Percentiles rank a stretch among this genome's conserved stretches.
These are phyloP conservation scores for Xylaria sp. DNA, from an alignment of 2,329 filamentous ascomycete species.

Conservation along the genomic window DNA sequence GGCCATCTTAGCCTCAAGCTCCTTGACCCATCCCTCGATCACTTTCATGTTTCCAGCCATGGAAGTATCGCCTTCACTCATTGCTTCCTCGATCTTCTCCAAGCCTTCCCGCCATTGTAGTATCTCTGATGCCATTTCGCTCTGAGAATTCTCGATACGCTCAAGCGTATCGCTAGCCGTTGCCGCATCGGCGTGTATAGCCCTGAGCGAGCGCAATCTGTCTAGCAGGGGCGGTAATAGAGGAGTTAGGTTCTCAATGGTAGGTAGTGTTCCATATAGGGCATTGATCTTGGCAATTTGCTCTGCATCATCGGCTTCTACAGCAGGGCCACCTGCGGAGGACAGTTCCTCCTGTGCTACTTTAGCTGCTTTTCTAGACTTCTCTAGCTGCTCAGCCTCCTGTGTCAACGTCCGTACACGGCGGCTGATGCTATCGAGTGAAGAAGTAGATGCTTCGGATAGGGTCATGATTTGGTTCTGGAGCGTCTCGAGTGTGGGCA, in stretches of 20 bases:
- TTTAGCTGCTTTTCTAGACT: conserved; percentile 71
- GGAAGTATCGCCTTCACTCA: conserved; percentile 74
- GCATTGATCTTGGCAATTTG: conserved; percentile 90
- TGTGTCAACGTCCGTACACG: conserved; percentile 75
- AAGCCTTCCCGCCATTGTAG: conserved; percentile 86
- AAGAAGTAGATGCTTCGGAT: conserved; percentile 75
- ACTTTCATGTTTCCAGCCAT: conserved; percentile 84
- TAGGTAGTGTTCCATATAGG: conserved; percentile 87
- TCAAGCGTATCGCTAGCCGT: conserved; percentile 81
- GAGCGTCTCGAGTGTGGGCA: conserved; percentile 83
- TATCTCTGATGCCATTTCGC: conserved; percentile 84
- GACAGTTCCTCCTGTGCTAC: conserved; percentile 69
- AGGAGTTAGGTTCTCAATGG: conserved; percentile 86
- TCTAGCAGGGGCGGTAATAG: conserved; percentile 87
- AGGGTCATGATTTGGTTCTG: conserved; percentile 84
- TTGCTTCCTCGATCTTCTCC: conserved; percentile 79
- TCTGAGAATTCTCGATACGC: conserved; percentile 81
- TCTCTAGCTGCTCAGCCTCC: conserved; percentile 78
- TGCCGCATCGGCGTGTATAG: conserved; percentile 88
- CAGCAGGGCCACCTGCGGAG: conserved; percentile 55
- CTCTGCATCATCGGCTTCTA: conserved; percentile 68
- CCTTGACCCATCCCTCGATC: conserved; percentile 91
- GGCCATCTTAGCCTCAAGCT: conserved; percentile 80
- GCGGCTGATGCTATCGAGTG: conserved; percentile 77
- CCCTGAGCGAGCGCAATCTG: conserved; percentile 82